Conservation (phyloP, 305 asterid species). For the Andrographis paniculata region DNA sequence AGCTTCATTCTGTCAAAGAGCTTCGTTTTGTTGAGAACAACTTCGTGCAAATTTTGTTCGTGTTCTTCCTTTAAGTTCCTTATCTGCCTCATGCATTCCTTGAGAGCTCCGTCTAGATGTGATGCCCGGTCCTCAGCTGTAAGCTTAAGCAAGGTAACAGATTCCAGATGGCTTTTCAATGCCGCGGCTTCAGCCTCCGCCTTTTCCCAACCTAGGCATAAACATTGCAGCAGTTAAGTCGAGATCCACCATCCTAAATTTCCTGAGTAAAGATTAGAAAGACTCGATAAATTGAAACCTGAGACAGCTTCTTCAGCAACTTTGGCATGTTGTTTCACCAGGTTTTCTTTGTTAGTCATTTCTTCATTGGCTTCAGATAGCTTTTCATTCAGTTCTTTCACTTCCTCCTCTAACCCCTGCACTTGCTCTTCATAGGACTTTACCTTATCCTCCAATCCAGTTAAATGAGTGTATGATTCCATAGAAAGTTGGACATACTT, state of each 20-base stretch:
- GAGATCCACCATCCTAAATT: constrained; percentile 17
- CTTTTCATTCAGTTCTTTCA: constrained; percentile 69
- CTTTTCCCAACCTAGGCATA: constrained; percentile 67
- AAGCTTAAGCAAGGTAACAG: constrained; percentile 60
- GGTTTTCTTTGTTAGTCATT: constrained; percentile 65
- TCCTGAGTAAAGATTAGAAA: neutral
- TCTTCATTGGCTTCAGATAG: constrained; percentile 62
- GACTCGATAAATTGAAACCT: constrained; percentile 40
- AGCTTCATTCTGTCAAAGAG: constrained; percentile 48
- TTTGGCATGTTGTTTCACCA: constrained; percentile 92
- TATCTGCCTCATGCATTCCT: constrained; percentile 69
- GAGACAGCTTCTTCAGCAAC: constrained; percentile 99
- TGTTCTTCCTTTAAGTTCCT: constrained; percentile 64
- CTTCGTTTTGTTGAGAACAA: constrained; percentile 39
- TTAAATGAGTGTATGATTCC: constrained; percentile 84
- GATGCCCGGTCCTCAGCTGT: constrained; percentile 71
- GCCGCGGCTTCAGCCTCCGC: constrained; percentile 73
- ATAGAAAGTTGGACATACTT: constrained; percentile 92
- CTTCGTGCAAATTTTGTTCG: constrained; percentile 46
- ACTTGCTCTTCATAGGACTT: constrained; percentile 53
- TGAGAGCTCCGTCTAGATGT: constrained; percentile 63
- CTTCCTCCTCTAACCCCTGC: constrained; percentile 58
- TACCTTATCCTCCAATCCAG: constrained; percentile 90
- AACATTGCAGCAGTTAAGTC: constrained; percentile 14
- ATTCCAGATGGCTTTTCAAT: constrained; percentile 56